These are phyloP conservation scores for Prunus dulcis DNA, from an alignment of 306 rosid species.

Conservation along the genomic window DNA sequence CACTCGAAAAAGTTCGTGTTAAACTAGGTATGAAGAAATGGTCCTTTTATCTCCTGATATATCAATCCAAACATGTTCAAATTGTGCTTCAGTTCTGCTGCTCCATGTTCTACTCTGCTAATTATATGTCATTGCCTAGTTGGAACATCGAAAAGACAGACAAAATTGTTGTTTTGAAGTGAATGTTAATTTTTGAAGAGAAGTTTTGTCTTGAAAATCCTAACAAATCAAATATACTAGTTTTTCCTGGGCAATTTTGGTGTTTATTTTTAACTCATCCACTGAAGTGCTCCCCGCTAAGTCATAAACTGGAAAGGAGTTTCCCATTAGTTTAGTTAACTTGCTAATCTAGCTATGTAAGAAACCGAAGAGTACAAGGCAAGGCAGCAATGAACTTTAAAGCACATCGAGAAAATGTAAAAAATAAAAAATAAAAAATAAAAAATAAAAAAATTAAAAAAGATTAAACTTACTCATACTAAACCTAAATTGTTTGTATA, in stretches of 20 bases:
- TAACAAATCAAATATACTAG: background rate
- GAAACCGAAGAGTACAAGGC: background rate
- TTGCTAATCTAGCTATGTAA: background rate
- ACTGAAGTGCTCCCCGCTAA: background rate
- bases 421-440: too few relatives aligned
- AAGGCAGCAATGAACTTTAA: background rate
- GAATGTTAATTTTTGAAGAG: background rate
- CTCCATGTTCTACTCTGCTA: background rate
- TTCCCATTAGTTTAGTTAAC: background rate
- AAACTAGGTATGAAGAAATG: conserved; percentile 60
- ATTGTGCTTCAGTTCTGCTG: conserved; percentile 1
- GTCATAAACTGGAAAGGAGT: conserved; percentile 9
- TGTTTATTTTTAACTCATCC: background rate
- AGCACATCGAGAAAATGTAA: background rate
- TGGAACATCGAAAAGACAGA: background rate
- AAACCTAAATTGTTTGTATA: too few relatives aligned
- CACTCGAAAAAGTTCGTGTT: conserved; percentile 65
- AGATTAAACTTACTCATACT: too few relatives aligned
- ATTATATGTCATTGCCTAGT: background rate
- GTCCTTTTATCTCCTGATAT: conserved; percentile 5
- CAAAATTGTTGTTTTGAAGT: background rate
- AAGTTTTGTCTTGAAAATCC: background rate
- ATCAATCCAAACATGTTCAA: background rate
- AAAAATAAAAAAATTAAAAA: too few relatives aligned
- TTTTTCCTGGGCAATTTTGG: background rate